Evolutionary conservation across 2,329 filamentous ascomycete species (phyloP).

Genomic region (Endothia cerciana): DNA sequence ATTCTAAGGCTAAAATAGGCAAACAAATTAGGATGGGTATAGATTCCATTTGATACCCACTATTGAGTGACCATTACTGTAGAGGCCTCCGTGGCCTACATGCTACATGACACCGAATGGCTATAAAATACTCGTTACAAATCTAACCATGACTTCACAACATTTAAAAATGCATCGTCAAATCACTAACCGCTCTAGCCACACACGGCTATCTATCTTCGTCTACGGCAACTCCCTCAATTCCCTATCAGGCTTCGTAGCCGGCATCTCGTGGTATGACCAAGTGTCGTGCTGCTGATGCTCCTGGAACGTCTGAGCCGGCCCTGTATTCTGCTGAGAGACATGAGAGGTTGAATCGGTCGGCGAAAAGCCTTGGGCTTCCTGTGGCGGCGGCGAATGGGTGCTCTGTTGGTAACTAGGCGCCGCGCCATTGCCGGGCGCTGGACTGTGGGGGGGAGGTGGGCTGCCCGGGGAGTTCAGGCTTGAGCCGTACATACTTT

Average conservation of each 20-base stretch:
- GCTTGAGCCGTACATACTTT: constrained; percentile 25
- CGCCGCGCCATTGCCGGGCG: not conserved
- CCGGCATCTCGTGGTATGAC: constrained; percentile 38
- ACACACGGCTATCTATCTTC: not conserved
- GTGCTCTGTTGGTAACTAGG: constrained; percentile 16
- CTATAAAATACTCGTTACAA: not conserved
- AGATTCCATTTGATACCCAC: not conserved
- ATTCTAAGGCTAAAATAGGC: not conserved
- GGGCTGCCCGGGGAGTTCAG: constrained; percentile 31
- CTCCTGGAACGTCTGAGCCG: constrained; percentile 1
- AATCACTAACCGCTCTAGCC: not conserved
- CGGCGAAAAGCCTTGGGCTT: constrained; percentile 2
- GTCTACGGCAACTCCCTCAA: constrained; percentile 37
- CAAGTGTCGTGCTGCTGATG: constrained; percentile 19
- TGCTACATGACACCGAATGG: not conserved
- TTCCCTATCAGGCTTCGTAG: constrained; percentile 37
- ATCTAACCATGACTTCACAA: not conserved
- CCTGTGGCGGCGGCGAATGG: constrained; percentile 13
- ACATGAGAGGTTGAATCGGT: constrained; percentile 17
- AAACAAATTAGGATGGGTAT: not conserved
- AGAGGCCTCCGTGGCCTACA: not conserved
- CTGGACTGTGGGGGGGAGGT: constrained; percentile 28
- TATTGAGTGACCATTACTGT: not conserved
- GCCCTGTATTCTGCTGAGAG: constrained; percentile 13
- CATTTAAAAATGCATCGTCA: not conserved